Percentiles rank a stretch among this genome's conserved stretches.
phyloP scores from a whole-genome alignment of 306 rosid genomes.

The Potentilla sterilis region DNA sequence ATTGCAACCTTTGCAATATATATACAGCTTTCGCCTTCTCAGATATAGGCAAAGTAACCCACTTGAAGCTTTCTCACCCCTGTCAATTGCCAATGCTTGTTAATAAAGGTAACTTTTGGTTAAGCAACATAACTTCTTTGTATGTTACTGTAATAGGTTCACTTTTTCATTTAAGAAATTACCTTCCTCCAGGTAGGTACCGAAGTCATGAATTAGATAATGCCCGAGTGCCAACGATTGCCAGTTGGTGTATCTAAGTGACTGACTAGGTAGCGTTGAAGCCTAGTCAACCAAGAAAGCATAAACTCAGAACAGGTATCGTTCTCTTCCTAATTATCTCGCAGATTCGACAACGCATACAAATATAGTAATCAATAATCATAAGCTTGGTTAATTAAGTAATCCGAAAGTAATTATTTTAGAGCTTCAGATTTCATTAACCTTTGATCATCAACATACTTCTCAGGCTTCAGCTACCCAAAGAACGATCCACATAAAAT shows the following conservation, averaged over 20 bases:
- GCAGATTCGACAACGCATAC: conserved; percentile 10
- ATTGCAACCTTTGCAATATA: not conserved
- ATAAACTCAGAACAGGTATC: not conserved
- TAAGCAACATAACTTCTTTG: not conserved
- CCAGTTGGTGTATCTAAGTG: not conserved
- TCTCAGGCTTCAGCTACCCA: not conserved
- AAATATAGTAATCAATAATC: not conserved
- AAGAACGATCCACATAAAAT: not conserved
- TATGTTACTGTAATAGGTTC: not conserved
- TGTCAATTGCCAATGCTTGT: not conserved
- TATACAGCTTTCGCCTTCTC: not conserved
- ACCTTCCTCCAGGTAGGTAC: not conserved
- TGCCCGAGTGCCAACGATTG: not conserved
- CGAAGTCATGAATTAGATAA: not conserved
- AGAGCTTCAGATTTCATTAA: not conserved
- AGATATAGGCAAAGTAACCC: not conserved
- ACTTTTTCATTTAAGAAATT: not conserved
- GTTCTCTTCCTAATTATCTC: not conserved
- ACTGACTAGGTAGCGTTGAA: not conserved
- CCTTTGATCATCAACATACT: not conserved
- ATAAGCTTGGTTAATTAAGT: not conserved
- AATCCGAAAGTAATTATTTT: not conserved
- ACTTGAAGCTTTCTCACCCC: not conserved
- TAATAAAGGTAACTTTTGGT: not conserved
- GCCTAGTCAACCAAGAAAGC: not conserved